Percentiles rank a stretch among this genome's conserved stretches.
Conservation (phyloP, 1,284 basidiomycete genomes). For the Ganoderma sinense region DNA sequence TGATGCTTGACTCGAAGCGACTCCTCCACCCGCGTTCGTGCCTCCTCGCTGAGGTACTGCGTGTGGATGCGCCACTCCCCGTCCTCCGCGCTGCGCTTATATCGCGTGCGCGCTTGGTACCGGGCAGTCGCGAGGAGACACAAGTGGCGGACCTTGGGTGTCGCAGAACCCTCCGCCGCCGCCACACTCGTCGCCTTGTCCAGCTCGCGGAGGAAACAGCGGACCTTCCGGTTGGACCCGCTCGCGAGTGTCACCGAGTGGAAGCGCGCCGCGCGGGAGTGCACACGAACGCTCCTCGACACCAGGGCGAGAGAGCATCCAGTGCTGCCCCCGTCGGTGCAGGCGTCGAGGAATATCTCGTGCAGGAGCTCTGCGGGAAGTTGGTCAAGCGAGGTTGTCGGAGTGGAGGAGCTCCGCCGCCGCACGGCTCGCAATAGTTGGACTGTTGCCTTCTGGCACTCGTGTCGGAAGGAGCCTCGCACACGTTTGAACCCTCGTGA, state of each 20-base stretch:
- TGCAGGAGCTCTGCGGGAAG: conserved; percentile 5
- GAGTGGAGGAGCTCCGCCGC: neutral
- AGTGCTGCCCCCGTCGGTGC: conserved; percentile 16
- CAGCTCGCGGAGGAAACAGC: neutral
- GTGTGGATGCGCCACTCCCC: neutral
- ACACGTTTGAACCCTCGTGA: neutral
- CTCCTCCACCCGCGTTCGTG: neutral
- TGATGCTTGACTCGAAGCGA: neutral
- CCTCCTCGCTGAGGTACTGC: neutral
- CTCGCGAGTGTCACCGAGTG: conserved; percentile 4
- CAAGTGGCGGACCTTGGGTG: neutral
- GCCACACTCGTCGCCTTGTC: neutral
- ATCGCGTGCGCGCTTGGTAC: neutral
- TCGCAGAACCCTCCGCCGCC: neutral
- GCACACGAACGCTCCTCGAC: neutral
- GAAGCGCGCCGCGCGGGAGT: conserved; percentile 6
- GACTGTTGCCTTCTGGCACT: neutral
- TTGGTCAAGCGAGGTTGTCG: neutral
- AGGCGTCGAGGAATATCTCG: conserved; percentile 5
- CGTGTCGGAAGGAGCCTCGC: neutral
- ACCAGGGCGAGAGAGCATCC: conserved; percentile 10
- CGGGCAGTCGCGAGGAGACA: neutral
- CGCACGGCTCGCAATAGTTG: neutral
- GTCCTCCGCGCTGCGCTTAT: neutral
- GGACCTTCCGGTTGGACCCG: neutral